Evolutionary conservation across 192 early-diverging fungal species (phyloP), one percentile per base, ranked within the genome.

Genomic region (Backusella liffmaniae): DNA sequence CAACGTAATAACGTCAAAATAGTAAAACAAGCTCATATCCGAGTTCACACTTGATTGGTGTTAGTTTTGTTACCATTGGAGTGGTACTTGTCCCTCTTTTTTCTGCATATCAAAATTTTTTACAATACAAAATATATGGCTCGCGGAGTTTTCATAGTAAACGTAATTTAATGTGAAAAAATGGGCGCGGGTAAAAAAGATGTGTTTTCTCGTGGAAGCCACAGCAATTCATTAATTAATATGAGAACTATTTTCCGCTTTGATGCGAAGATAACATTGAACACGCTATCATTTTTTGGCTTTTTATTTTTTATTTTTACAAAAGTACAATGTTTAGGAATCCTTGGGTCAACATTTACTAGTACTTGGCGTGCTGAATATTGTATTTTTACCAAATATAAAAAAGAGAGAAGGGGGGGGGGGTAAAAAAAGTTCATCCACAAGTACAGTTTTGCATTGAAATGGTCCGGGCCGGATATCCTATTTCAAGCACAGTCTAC

Each of bases 41-140:
- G 56, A 62, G 26, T 62, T 62, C 26, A 13, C 56, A 62, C 10
- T 62, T 62, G 56, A 62, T 62, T 62, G 56, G 56, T 62, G 21
- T 62, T 62, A 62, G 56, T 9, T 29, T 62, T 62, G 56, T 62
- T 62, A 62, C 56, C 23, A 62, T 62, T 62, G 56, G 26, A 29
- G 56, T 62, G 3, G 56, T 62, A 62, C 56, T 9, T 62, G 56
- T 62, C 23, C 56, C 56, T 62, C n/a, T 62, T 62, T 32, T 56
- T 62, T 62, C n/a, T 62, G 56, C 56, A 62, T 62, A 62, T 62
- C 26, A 62, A 62, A 62, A 62, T 15, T 5, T 29, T 53, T 62
- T 62, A 62, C 26, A 62, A 62, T 62, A 62, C 56, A 62, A 59
- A 62, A 62, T 62, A 62, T 29, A 62, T 18, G 26, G 12, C 3